Evolutionary conservation across 148 eudicot genomes (phyloP), one percentile per base, ranked within the genome.

Genomic region (Amaranthus cruentus): DNA sequence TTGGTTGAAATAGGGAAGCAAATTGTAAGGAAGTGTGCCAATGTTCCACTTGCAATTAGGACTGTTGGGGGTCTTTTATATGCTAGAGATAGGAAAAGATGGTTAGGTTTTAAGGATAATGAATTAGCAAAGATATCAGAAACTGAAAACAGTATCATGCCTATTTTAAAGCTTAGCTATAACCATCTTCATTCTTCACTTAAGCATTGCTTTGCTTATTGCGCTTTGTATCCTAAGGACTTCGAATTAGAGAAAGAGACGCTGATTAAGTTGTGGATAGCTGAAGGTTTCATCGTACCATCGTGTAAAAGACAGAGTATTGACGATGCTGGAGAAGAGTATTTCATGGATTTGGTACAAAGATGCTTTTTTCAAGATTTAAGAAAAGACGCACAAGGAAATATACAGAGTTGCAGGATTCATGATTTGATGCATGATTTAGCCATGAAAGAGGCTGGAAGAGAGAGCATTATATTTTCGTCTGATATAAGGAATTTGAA

Each of bases 131-230:
- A 13, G 5, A 51, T 73, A 60, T 0, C 11, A 58, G 75, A 60
- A 47, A 13, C 18, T 43, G 69, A 44, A 51, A 51, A 52, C n/a
- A 42, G 5, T 55, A 47, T 62, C 55, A 62, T 62, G 62, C 49
- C 59, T n/a, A 66, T 76, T 18, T 53, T 84, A 14, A 79, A 72
- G 59, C 65, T 79, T 9, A 78, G 88, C 52, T 87, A 83, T 46
- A 55, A 81, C 51, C 72, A 79, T 11, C 75, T 87, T 21, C 68
- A 68, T 4, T 10, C 75, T 1, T 14, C 71, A 2, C 63, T 87
- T 47, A 84, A 84, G 69, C 79, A 75, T 5, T 87, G 89, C 48
- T 82, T 84, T 79, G 80, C 83, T 9, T 83, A 81, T 52, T 84
- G 90, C 53, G 79, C 86, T 10, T 51, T 87, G 44, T 87, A 79